These are phyloP conservation scores for Eucommia ulmoides DNA, from an alignment of 257 asterid species.

Conservation along the genomic window DNA sequence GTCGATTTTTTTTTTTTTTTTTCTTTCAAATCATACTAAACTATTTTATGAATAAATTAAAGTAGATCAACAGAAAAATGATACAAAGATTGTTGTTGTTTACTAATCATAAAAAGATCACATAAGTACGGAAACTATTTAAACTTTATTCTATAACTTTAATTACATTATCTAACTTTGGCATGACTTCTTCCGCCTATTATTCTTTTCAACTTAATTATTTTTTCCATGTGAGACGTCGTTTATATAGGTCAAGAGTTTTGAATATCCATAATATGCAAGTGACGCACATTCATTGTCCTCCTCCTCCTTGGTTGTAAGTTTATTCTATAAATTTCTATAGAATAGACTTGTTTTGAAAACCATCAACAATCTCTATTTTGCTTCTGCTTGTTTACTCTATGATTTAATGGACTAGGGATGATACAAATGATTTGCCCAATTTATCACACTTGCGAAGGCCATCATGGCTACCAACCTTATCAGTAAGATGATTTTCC, in stretches of 20 bases:
- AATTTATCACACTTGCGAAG: constrained; percentile 40
- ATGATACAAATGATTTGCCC: constrained; percentile 32
- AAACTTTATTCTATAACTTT: too few species aligned
- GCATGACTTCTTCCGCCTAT: neutral
- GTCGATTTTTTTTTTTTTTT: too few species aligned
- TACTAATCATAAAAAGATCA: too few species aligned
- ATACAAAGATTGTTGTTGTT: too few species aligned
- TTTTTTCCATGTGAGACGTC: neutral
- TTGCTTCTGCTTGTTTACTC: constrained; percentile 9
- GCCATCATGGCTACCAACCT: constrained; percentile 77
- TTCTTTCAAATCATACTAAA: too few species aligned
- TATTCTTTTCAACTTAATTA: neutral
- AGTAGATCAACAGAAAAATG: too few species aligned
- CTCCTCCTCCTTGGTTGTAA: constrained; percentile 93
- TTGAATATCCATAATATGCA: constrained; percentile 52
- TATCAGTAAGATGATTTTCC: constrained; percentile 47
- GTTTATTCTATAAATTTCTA: constrained; percentile 17
- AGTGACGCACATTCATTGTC: constrained; percentile 95
- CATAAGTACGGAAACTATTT: too few species aligned
- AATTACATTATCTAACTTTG: neutral
- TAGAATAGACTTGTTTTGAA: neutral
- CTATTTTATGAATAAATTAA: too few species aligned
- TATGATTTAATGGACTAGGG: constrained; percentile 65
- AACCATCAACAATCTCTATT: constrained; percentile 12
- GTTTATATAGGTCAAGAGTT: constrained; percentile 77